phyloP scores from a whole-genome alignment of 768 basidiomycete genomes.

The Psilocybe subaeruginosa region DNA sequence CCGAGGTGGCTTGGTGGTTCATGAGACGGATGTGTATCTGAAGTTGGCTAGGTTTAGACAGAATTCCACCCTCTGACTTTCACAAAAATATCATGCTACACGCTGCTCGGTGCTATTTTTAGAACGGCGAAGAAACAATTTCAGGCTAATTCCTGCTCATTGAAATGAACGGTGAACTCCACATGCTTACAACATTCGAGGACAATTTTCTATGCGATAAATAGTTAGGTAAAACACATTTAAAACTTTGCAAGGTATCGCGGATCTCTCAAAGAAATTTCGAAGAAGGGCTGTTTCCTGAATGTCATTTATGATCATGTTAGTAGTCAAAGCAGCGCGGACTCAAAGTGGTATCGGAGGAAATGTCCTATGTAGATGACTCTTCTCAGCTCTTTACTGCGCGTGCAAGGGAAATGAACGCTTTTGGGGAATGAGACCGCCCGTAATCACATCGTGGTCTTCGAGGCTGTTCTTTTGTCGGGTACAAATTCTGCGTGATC shows the following conservation, averaged over 20 bases:
- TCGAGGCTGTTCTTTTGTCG: slow-evolving; percentile 10
- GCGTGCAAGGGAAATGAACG: not conserved
- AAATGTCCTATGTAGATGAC: not conserved
- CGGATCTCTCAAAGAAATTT: not conserved
- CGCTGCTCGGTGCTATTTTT: not conserved
- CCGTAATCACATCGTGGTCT: slow-evolving; percentile 10
- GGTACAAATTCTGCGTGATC: slow-evolving; percentile 1
- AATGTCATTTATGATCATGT: not conserved
- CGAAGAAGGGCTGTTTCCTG: not conserved
- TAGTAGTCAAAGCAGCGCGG: not conserved
- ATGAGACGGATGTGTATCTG: no score
- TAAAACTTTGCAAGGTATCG: not conserved
- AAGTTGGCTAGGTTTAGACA: no score
- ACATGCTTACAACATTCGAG: not conserved
- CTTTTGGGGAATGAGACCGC: not conserved
- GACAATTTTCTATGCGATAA: not conserved
- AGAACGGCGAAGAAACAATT: not conserved
- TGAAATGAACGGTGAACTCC: not conserved
- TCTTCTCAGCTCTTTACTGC: not conserved
- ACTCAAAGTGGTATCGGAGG: not conserved
- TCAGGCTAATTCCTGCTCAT: not conserved
- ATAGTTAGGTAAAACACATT: not conserved
- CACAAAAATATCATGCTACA: not conserved
- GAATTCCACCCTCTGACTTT: no score
- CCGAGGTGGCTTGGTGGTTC: no score